Evolutionary conservation across 192 early-diverging fungal species (phyloP).

Genomic region (Podila verticillata): DNA sequence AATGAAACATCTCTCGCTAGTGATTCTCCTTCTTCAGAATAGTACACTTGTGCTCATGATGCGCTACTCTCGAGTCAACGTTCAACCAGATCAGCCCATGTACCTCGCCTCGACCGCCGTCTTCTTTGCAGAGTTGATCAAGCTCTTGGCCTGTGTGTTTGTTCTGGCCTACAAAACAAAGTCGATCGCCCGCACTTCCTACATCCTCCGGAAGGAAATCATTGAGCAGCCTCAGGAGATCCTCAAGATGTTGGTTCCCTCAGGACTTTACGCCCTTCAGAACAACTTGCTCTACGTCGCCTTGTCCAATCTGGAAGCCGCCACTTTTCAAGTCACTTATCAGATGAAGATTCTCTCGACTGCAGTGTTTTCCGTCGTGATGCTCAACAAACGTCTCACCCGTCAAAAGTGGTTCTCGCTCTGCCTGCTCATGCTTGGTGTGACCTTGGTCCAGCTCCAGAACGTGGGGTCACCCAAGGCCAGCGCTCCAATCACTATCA

Average conservation of each 20-base stretch:
- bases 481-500: slow-evolving; percentile 10
- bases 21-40: slow-evolving; percentile 92
- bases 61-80: slow-evolving; percentile 84
- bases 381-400: slow-evolving; percentile 72
- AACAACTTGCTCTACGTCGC: slow-evolving; percentile 90
- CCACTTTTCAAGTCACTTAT: slow-evolving; percentile 91
- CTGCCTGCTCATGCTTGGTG: slow-evolving; percentile 78
- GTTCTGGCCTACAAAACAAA: slow-evolving; percentile 60
- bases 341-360: slow-evolving; percentile 93
- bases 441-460: slow-evolving; percentile 83
- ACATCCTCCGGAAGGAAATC: slow-evolving; percentile 60
- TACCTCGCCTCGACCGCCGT: slow-evolving; percentile 95
- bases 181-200: slow-evolving; percentile 46
- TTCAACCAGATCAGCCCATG: slow-evolving; percentile 64
- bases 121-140: slow-evolving; percentile 86
- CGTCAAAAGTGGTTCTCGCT: slow-evolving; percentile 79
- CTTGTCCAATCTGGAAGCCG: slow-evolving; percentile 80
- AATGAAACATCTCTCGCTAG: slow-evolving; percentile 85
- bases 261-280: slow-evolving; percentile 82
- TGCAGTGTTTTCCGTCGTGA: slow-evolving; percentile 83
- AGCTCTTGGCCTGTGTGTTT: slow-evolving; percentile 69
- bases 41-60: slow-evolving; percentile 88
- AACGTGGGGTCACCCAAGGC: slow-evolving; percentile 44
- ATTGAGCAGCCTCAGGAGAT: slow-evolving; percentile 73
- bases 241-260: slow-evolving; percentile 82